Conservation (phyloP, 371 early-diverging fungal species). For the Saksenaea oblongispora region DNA sequence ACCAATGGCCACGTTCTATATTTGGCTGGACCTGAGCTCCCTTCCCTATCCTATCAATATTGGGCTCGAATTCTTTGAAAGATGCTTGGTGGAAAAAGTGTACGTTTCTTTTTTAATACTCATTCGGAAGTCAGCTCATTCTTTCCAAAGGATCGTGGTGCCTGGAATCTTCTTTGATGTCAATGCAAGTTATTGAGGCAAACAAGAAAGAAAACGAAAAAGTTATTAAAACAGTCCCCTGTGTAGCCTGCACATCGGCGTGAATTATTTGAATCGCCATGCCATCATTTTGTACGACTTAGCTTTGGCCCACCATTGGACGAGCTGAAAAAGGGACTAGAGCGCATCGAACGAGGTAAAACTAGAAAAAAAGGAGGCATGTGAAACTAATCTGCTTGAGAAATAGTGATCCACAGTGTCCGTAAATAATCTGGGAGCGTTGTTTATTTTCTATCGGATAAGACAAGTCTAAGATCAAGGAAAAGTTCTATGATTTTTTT, state of each 20-base stretch:
- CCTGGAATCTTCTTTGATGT: slow-evolving; percentile 60
- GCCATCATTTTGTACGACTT: slow-evolving; percentile 53
- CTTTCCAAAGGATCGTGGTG: slow-evolving; percentile 35
- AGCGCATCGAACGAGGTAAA: slow-evolving; percentile 29
- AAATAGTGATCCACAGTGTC: neutral
- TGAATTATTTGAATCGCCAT: slow-evolving; percentile 54
- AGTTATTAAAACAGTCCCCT: neutral
- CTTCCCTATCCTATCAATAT: slow-evolving; percentile 51
- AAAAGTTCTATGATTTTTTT: neutral
- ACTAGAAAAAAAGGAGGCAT: neutral
- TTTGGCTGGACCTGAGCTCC: slow-evolving; percentile 49
- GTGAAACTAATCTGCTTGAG: neutral
- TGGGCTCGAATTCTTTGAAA: slow-evolving; percentile 54
- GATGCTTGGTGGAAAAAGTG: slow-evolving; percentile 53
- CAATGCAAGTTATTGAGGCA: slow-evolving; percentile 51
- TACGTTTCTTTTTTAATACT: slow-evolving; percentile 15
- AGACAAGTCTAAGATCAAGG: neutral
- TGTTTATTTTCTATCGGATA: neutral
- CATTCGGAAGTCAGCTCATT: neutral
- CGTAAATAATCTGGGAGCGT: neutral
- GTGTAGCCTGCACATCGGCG: slow-evolving; percentile 50
- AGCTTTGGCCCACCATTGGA: slow-evolving; percentile 56
- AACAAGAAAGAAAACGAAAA: too few relatives aligned
- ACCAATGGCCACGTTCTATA: slow-evolving; percentile 54
- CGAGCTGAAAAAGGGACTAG: slow-evolving; percentile 43